Evolutionary conservation across 495 filamentous ascomycete genomes (phyloP), one percentile per base, ranked within the genome.

Genomic region (Aspergillus ellipticus): DNA sequence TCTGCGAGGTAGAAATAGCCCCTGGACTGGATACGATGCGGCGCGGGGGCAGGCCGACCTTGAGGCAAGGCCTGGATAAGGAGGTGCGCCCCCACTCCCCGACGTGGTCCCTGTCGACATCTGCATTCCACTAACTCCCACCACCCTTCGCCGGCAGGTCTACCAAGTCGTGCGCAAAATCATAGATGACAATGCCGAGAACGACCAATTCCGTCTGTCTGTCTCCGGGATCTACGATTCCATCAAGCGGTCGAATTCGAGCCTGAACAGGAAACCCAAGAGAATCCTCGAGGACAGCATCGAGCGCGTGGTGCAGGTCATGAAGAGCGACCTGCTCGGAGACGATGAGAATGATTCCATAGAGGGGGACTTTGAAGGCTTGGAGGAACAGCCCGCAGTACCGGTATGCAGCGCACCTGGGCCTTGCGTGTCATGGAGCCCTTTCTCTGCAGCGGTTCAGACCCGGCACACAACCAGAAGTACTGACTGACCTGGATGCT

Each of bases 181-280:
- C 51, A 75, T 84, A 51, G 86, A 89, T 61, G 83, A 88, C 54
- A 80, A 83, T 55, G 65, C 74, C 17, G 74, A 80, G 17, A 70
- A 75, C 54, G 74, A 71, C 17, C 60, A 63, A 29, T 56, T 70
- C 17, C 72, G 73, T 13, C 67, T 90, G 15, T 85, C 87, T 3
- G 77, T 86, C 0, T 66, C 81, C 1, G 69, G 70, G 1, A 82
- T 95, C 9, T 94, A 92, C 66, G 87, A 90, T 13, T 75, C 76
- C 49, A 89, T 96, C 59, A 89, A 89, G 62, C 76, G 76, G 58
- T 95, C 90, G 4, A 96, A 96, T 64, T 96, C 91, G 1, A 89
- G 85, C 56, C 67, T 96, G 35, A 89, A 88, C 43, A 77, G 92
- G 13, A 86, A 86, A 59, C 89, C 87, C 6, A 96, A 94, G 71